Base-by-base conservation (phyloP, 1,139 yeast species). In the Nadsonia commutata region DNA sequence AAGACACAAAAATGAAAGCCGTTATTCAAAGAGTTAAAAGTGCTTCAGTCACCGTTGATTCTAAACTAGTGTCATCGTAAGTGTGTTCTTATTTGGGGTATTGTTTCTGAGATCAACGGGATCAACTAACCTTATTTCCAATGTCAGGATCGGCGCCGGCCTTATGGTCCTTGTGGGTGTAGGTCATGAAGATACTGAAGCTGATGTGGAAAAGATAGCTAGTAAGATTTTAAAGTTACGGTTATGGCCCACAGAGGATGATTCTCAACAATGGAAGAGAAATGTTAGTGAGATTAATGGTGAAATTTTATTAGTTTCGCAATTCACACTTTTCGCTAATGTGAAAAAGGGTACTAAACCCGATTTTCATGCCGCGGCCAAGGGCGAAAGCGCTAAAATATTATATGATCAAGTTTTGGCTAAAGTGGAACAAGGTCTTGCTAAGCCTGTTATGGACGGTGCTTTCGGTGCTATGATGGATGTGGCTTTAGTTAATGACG, bases 401-500 rank as follows among this genome's bases (percentile, higher is more conserved):
- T 62, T 85, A 45, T 90, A 86, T 57, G 71, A 79, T n/a, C 56
- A 58, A 39, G 82, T 86, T 45, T 62, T 84, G 48, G 51, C 50
- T 0, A 52, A 63, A 63, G 48, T 66, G 78, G 57, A 67, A 63
- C 41, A 57, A 49, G n/a, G 76, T 64, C n/a, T 59, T 49, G 58
- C 60, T 13, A 53, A 81, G 36, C 74, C 69, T 0, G 94, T 86
- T 5, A 71, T 79, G 49, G 95, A 85, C 54, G 98, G 98, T 1
- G 70, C 75, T 45, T 90, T 90, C 60, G 98, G 97, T 0, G 97
- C 93, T 7, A 83, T 88, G 95, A 90, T 90, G 98, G 94, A 84
- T 50, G 95, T 90, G 16, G 71, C 72, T 2, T 62, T 88, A 45
- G 76, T 79, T 17, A 90, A 90, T 55, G 96, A 88, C 51, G 93